Base-by-base conservation (phyloP, 768 basidiomycete genomes). In the Serendipita sp. region DNA sequence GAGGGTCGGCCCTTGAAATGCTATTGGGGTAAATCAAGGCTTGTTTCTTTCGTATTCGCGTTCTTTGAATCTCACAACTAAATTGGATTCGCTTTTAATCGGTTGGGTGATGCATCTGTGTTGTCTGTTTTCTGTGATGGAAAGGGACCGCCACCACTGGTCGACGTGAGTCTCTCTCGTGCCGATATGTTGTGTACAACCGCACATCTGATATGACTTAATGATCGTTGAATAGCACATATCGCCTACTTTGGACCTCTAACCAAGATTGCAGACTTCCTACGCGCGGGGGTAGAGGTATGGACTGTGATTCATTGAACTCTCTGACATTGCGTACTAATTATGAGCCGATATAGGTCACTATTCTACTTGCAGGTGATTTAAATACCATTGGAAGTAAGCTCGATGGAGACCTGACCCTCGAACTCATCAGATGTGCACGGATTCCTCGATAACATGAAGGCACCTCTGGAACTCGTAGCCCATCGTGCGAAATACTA, bases 161-260 rank as follows among this genome's bases (percentile, higher is more conserved):
- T 69, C 77, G 92, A 77, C 95, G 93, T 97, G 74, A 76, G 90
- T 76, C 30, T 30, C 30, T 30, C 38, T 8, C 41, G 32, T n/a
- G 47, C 16, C 1, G 13, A 48, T 5, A 45, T 18, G 13, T 1
- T 3, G 23, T 23, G 23, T 23, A 23, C 23, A 0, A 23, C 23
- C 23, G 23, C 23, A 23, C 23, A 5, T 46, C 13, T 10, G 16
- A 15, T 44, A 10, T 1, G 15, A 11, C 34, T n/a, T 0, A 30
- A 38, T 32, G 30, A 34, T 13, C 66, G 47, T 23, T 23, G 23
- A 23, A 23, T 70, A 98, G 95, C 95, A 4, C 96, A 98, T 71
- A 87, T 98, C 65, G 96, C 91, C 3, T 99, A 99, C 79, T 95
- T 96, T 73, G 95, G 95, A 0, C 85, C 96, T 1, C 76, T 98